Percentiles rank a stretch among this genome's conserved stretches.
These are phyloP conservation scores for Zarea fungicola DNA, from an alignment of 2,329 filamentous ascomycete genomes.

Conservation along the genomic window DNA sequence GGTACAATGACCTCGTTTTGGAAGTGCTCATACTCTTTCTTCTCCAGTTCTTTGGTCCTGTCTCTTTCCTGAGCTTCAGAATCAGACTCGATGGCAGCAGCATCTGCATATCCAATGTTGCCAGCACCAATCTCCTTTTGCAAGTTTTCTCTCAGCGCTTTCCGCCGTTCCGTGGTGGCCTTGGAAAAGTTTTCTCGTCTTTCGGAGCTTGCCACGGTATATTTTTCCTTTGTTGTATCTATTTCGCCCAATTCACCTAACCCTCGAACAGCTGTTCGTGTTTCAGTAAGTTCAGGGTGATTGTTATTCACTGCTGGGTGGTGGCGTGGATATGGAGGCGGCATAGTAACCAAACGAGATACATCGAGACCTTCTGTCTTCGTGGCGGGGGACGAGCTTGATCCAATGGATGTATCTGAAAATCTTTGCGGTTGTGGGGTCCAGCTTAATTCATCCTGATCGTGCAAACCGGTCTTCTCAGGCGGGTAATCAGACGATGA, in stretches of 20 bases:
- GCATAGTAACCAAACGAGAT: constrained; percentile 85
- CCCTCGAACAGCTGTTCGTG: constrained; percentile 66
- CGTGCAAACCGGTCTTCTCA: constrained; percentile 53
- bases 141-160: constrained; percentile 66
- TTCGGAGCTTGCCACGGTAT: constrained; percentile 50
- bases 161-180: constrained; percentile 48
- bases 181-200: constrained; percentile 51
- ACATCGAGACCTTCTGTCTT: constrained; percentile 64
- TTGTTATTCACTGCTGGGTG: constrained; percentile 95
- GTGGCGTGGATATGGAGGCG: constrained; percentile 89
- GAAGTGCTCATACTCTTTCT: constrained; percentile 78
- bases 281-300: constrained; percentile 80
- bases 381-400: constrained; percentile 40
- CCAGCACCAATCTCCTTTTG: constrained; percentile 74
- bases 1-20: constrained; percentile 79
- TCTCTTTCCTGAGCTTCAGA: constrained; percentile 65
- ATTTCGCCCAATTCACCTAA: constrained; percentile 71
- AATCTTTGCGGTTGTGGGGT: constrained; percentile 41
- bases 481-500: constrained; percentile 47
- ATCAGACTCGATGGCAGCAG: constrained; percentile 73
- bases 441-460: constrained; percentile 33
- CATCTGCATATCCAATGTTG: constrained; percentile 75
- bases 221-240: constrained; percentile 61
- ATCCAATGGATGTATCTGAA: constrained; percentile 34
- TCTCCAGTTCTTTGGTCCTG: constrained; percentile 65